Evolutionary conservation across 1,139 yeast species (phyloP), one percentile per base, ranked within the genome.

Genomic region (Scheffersomyces lignicola): DNA sequence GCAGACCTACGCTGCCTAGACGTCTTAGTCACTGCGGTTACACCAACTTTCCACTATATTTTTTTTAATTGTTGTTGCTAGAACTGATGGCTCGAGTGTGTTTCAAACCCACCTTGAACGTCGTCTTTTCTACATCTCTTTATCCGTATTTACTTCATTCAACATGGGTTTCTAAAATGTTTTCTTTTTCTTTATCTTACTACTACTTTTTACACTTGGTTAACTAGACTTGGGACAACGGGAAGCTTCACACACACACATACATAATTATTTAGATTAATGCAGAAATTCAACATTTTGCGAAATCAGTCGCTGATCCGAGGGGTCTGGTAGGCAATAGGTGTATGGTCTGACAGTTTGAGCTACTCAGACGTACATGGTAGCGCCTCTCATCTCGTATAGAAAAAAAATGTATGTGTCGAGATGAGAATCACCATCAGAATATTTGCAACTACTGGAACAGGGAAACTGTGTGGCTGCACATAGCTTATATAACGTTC

Each of bases 1-100:
- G 69, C 77, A 78, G 63, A 48, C 78, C 35, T 81, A 78, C 63
- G 45, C 70, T 34, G 56, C 58, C 38, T 53, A 48, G 38, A 17
- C 24, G 15, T 20, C 23, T 20, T 9, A 9, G 23, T n/a, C 23
- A 20, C 23, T n/a, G n/a, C 23, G 10, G n/a, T 20, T n/a, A 9
- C n/a, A 9, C n/a, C n/a, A 20, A 20, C 9, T 20, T 20, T 9
- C n/a, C n/a, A 20, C n/a, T 24, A 9, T 10, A 24, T 6, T 24
- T 24, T 6, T 9, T 11, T 9, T 6, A 11, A 24, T 24, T 14
- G 13, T 24, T 7, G 14, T 21, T 26, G 16, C 15, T 25, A 5
- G n/a, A n/a, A n/a, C n/a, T n/a, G n/a, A n/a, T n/a, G n/a, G n/a
- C n/a, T n/a, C n/a, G n/a, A n/a, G n/a, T n/a, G n/a, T n/a, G n/a